A percentile compares a stretch with the other conserved stretches of the same genome.
Conservation (phyloP, 176 grass and related monocot genomes). For the Ensete ventricosum region DNA sequence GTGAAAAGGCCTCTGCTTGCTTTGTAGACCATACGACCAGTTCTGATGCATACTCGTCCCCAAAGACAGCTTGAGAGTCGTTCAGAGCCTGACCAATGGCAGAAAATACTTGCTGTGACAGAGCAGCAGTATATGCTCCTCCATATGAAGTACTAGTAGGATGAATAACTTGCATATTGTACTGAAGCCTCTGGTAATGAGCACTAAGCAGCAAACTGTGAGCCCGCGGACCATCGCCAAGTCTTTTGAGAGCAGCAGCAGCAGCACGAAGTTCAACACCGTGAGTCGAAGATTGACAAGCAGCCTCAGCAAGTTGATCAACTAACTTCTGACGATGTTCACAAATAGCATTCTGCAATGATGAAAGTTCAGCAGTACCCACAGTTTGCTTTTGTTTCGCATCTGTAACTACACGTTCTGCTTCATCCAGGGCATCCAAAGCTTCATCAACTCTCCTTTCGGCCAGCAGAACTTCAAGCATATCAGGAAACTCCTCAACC, state of each 20-base stretch:
- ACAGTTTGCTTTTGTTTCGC: conserved; percentile 47
- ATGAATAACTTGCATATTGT: conserved; percentile 87
- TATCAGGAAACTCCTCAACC: conserved; percentile 73
- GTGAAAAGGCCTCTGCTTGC: conserved; percentile 60
- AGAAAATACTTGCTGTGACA: conserved; percentile 91
- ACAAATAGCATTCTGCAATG: conserved; percentile 42
- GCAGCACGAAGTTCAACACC: conserved; percentile 94
- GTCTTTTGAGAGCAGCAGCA: conserved; percentile 90
- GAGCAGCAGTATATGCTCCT: conserved; percentile 80
- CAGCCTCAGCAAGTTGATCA: conserved; percentile 84
- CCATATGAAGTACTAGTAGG: conserved; percentile 87
- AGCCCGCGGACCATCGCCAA: conserved; percentile 90
- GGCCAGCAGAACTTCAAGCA: conserved; percentile 73
- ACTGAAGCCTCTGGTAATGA: conserved; percentile 90
- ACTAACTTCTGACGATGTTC: conserved; percentile 75
- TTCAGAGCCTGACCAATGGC: conserved; percentile 81
- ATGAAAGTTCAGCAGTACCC: conserved; percentile 39
- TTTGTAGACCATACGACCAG: conserved; percentile 80
- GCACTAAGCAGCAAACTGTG: conserved; percentile 75
- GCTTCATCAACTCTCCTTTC: conserved; percentile 93
- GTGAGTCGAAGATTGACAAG: conserved; percentile 82
- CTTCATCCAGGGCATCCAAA: conserved; percentile 80
- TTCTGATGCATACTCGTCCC: conserved; percentile 83
- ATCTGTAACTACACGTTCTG: conserved; percentile 46
- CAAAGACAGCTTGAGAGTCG: conserved; percentile 91